These are phyloP conservation scores for Syzygium malaccense DNA, from an alignment of 441 rosid genomes.

Conservation along the genomic window DNA sequence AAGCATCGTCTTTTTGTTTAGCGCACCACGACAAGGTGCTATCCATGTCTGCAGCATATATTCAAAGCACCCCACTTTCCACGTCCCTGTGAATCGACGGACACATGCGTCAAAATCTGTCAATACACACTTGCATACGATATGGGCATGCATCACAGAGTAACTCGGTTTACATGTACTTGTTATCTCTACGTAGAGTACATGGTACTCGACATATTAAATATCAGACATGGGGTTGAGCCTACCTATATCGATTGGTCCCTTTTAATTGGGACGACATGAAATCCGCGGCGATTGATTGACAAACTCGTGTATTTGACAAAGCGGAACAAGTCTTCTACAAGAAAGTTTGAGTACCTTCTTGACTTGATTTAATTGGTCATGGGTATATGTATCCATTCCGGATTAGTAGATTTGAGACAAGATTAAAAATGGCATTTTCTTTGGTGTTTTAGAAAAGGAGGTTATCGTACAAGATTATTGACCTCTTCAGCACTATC, in stretches of 20 bases:
- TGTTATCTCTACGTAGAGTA: background rate
- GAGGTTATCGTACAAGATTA: background rate
- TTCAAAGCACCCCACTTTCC: background rate
- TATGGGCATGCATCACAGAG: background rate
- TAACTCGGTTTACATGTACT: background rate
- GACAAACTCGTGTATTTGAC: background rate
- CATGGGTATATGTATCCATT: background rate
- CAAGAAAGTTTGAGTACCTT: background rate
- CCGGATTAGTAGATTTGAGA: background rate
- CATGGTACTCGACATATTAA: background rate
- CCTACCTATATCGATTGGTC: background rate
- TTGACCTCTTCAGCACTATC: background rate
- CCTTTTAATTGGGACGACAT: background rate
- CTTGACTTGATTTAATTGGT: background rate
- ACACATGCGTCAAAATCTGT: background rate
- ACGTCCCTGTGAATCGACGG: background rate
- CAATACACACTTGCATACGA: background rate
- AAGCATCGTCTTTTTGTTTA: background rate
- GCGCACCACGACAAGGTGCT: background rate
- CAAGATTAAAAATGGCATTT: background rate
- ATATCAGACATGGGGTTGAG: background rate
- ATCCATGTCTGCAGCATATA: background rate
- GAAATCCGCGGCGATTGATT: background rate
- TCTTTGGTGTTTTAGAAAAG: background rate
- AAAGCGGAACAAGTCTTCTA: background rate